Percentiles rank a stretch among this genome's conserved stretches.
phyloP scores from a whole-genome alignment of 2,329 filamentous ascomycete genomes.

The Penicillium sp. region DNA sequence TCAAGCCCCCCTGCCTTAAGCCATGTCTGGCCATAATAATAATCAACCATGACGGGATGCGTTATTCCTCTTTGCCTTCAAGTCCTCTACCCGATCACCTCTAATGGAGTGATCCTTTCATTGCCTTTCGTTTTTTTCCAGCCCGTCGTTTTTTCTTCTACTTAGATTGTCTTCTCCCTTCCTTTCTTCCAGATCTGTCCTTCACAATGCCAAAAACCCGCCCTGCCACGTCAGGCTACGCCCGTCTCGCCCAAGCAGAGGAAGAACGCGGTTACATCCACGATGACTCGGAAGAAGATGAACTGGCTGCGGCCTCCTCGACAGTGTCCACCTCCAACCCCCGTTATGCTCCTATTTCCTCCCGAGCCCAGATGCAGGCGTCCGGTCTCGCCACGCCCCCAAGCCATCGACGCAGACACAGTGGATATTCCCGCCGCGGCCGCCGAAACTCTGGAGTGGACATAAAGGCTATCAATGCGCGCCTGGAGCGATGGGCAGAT shows the following conservation, averaged over 20 bases:
- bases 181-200: slow-evolving; percentile 15
- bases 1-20: slow-evolving; percentile 16
- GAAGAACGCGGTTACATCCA: slow-evolving; percentile 52
- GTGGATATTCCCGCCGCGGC: slow-evolving; percentile 52
- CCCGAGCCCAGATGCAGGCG: slow-evolving; percentile 53
- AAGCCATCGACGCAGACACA: slow-evolving; percentile 47
- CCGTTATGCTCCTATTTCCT: slow-evolving; percentile 62
- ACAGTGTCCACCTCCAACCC: slow-evolving; percentile 58
- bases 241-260: slow-evolving; percentile 79
- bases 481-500: slow-evolving; percentile 93
- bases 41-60: slow-evolving; percentile 14
- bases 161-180: neutral
- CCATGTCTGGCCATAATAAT: slow-evolving; percentile 19
- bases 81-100: neutral
- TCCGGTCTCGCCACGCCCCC: slow-evolving; percentile 40
- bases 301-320: slow-evolving; percentile 54
- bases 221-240: slow-evolving; percentile 78
- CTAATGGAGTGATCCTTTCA: slow-evolving; percentile 9
- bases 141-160: neutral
- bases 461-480: slow-evolving; percentile 95
- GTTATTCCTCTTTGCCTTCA: slow-evolving; percentile 7
- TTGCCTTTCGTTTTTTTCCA: slow-evolving; percentile 14
- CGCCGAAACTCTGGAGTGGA: slow-evolving; percentile 86
- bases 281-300: slow-evolving; percentile 69
- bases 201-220: slow-evolving; percentile 64